Conservation (phyloP, 2,329 filamentous ascomycete genomes). For the Chrysoporthe austroafricana region DNA sequence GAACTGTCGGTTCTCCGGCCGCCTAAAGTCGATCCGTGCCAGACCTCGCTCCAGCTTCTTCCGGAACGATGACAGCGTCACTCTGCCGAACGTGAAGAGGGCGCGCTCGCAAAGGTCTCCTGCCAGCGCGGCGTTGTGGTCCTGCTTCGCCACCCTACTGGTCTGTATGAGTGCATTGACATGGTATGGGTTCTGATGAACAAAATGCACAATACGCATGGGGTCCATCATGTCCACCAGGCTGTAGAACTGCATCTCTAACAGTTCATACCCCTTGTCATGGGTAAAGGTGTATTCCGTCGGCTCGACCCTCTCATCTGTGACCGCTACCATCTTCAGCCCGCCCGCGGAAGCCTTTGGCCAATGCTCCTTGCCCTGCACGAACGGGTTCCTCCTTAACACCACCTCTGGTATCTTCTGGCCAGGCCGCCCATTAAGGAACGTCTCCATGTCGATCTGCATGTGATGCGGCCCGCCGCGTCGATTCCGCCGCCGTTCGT, state of each 20-base stretch:
- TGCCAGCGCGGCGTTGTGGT: constrained; percentile 83
- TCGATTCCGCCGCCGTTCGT: constrained; percentile 46
- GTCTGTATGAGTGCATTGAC: constrained; percentile 93
- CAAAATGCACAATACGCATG: constrained; percentile 76
- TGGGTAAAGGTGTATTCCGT: constrained; percentile 80
- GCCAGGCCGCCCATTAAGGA: constrained; percentile 57
- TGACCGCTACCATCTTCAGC: constrained; percentile 73
- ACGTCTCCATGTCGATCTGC: constrained; percentile 59
- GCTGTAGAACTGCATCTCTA: constrained; percentile 76
- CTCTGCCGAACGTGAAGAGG: constrained; percentile 90
- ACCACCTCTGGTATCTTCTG: constrained; percentile 72
- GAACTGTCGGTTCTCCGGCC: constrained; percentile 88
- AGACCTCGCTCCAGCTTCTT: constrained; percentile 76
- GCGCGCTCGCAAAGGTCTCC: constrained; percentile 89
- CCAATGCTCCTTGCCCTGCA: constrained; percentile 88
- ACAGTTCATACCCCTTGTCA: constrained; percentile 70
- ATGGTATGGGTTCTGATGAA: constrained; percentile 82
- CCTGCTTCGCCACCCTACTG: constrained; percentile 88
- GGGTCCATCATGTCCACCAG: constrained; percentile 85
- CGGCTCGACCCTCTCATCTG: constrained; percentile 52
- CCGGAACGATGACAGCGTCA: constrained; percentile 81
- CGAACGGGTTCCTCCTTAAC: constrained; percentile 78
- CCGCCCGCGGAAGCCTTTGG: constrained; percentile 79
- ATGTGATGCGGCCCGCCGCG: constrained; percentile 18
- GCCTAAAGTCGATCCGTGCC: constrained; percentile 77